Evolutionary conservation across 352 stramenopile genomes (phyloP), one percentile per base, ranked within the genome.

Genomic region (Phytophthora litchii): DNA sequence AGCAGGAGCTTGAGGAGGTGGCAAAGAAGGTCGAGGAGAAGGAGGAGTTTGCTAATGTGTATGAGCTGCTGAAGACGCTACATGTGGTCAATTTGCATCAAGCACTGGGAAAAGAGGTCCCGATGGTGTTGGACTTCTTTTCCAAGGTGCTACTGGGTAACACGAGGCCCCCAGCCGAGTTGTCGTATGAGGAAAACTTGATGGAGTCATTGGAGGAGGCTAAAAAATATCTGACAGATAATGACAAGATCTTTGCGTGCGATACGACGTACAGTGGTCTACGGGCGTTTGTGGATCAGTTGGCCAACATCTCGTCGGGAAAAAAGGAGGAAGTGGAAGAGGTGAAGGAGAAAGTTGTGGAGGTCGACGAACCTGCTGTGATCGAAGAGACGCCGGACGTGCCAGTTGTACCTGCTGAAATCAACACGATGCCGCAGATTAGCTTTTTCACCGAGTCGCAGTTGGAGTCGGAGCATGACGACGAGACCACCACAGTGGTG

Each of bases 371-470:
- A 11, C 3, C 13, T 47, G 43, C 27, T 12, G 52, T 60, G 34
- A 29, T 20, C 55, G 43, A 58, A 27, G 21, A 65, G 14, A 10
- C 40, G 20, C 32, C 43, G 25, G 44, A 61, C 14, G 9, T 65
- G 14, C 66, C 55, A 29, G 50, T 68, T 1, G 54, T 83, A 11
- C 48, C 58, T 21, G 63, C 58, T 8, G 43, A 69, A 41, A 73
- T 72, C 9, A 74, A 88, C 16, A 67, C 73, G 17, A 60, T 89
- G 54, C 81, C 85, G 5, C 62, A 91, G 23, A 91, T 94, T 56
- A 94, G 89, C 51, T 94, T 94, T 56, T 92, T 94, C 38, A 89
- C 86, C 0, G 86, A 94, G n/a, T 89, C 83, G 10, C 71, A 85
- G 34, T 40, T 91, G 0, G 80, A 88, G 17, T 29, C 52, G 9